A percentile compares a stretch with the other conserved stretches of the same genome.
These are phyloP conservation scores for Anastatica hierochuntica DNA, from an alignment of 345 rosid species.

Conservation along the genomic window DNA sequence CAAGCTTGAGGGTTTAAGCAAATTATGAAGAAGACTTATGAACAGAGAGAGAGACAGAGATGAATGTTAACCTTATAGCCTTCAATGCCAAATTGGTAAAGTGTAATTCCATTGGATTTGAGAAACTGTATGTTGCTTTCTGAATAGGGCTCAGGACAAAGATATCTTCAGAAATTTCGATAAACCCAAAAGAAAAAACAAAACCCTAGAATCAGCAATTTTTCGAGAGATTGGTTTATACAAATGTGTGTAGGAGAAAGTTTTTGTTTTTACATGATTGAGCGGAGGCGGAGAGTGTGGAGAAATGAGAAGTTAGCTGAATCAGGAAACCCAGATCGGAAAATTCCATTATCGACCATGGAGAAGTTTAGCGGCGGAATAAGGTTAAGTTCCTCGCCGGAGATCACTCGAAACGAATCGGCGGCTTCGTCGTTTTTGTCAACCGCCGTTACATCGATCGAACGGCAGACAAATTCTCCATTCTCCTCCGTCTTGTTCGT, in stretches of 20 bases:
- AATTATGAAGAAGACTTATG: not conserved
- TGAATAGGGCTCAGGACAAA: constrained; percentile 94
- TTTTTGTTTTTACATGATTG: constrained; percentile 61
- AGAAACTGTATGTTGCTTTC: constrained; percentile 67
- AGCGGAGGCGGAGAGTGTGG: constrained; percentile 78
- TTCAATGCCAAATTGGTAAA: constrained; percentile 87
- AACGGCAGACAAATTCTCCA: constrained; percentile 26
- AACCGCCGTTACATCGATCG: constrained; percentile 41
- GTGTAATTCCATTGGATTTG: constrained; percentile 68
- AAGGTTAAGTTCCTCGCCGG: constrained; percentile 42
- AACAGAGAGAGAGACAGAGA: not conserved
- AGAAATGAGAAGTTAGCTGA: constrained; percentile 84
- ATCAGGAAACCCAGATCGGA: constrained; percentile 96
- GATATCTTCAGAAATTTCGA: constrained; percentile 43
- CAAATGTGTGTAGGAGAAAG: not conserved
- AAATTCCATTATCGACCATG: constrained; percentile 88
- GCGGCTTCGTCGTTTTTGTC: constrained; percentile 38
- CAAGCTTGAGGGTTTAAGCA: not conserved
- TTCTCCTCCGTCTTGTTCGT: not conserved
- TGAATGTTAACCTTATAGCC: constrained; percentile 51
- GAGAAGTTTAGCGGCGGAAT: constrained; percentile 89
- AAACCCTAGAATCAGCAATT: constrained; percentile 9
- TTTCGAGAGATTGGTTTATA: not conserved
- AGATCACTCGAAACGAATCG: constrained; percentile 1
- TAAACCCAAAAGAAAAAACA: not conserved